A percentile compares a stretch with the other conserved stretches of the same genome.
Evolutionary conservation across 2,329 filamentous ascomycete species (phyloP).

Genomic region (Emergomyces pasteurianus): DNA sequence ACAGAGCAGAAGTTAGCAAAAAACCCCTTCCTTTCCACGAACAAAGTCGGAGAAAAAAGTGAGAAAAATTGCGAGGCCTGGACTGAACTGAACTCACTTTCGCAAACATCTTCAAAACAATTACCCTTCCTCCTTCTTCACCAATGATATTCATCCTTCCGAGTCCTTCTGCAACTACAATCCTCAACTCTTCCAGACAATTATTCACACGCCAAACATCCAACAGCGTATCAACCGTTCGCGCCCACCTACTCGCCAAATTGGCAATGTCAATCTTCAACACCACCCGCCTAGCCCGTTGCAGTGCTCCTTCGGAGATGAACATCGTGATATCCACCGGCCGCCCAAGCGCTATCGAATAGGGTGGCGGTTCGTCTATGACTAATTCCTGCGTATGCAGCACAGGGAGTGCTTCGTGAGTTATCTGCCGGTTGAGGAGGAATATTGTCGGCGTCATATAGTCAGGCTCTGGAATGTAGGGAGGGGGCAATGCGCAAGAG

Average conservation of each 20-base stretch:
- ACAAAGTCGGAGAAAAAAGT: neutral
- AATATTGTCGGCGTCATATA: conserved; percentile 20
- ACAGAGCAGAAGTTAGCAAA: neutral
- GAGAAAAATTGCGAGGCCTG: neutral
- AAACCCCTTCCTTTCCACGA: neutral
- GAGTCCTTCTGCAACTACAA: neutral
- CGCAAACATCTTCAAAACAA: neutral
- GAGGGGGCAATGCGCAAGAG: neutral
- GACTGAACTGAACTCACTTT: neutral
- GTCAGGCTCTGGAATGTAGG: neutral
- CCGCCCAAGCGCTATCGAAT: conserved; percentile 1
- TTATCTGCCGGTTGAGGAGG: conserved; percentile 24
- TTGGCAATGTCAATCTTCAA: conserved; percentile 8
- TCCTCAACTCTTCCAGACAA: conserved; percentile 8
- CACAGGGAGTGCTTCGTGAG: conserved; percentile 17
- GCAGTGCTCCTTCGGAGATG: conserved; percentile 10
- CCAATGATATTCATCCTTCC: neutral
- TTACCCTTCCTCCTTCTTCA: neutral
- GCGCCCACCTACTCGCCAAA: conserved; percentile 2
- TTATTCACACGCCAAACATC: conserved; percentile 10
- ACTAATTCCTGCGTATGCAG: conserved; percentile 19
- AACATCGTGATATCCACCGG: conserved; percentile 12
- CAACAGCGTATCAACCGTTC: conserved; percentile 10
- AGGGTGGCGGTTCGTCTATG: conserved; percentile 11
- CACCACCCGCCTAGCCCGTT: conserved; percentile 9